Conservation (phyloP, 805 yeast species). For the Candida chilensis region DNA sequence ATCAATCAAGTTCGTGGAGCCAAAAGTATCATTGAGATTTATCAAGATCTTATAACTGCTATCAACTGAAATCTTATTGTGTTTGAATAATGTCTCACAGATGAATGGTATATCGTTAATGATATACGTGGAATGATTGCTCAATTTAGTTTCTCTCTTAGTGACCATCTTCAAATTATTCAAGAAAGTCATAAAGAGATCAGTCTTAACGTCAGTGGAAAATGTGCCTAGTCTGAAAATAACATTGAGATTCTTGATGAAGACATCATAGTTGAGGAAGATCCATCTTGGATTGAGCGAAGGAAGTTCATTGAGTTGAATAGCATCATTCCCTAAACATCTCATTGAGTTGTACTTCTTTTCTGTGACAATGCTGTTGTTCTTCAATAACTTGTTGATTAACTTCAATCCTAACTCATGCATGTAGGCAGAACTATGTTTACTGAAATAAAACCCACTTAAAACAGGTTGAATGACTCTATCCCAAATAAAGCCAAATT, state of each 20-base stretch:
- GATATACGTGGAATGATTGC: slow-evolving; percentile 20
- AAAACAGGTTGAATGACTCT: slow-evolving; percentile 20
- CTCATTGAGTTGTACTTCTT: slow-evolving; percentile 14
- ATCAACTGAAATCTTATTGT: slow-evolving; percentile 9
- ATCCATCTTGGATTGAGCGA: slow-evolving; percentile 25
- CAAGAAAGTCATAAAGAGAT: slow-evolving; percentile 13
- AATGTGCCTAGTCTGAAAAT: slow-evolving; percentile 14
- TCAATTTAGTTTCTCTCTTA: slow-evolving; percentile 17
- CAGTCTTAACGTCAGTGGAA: slow-evolving; percentile 13
- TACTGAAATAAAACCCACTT: slow-evolving; percentile 20
- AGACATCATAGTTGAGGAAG: slow-evolving; percentile 16
- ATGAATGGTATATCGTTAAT: slow-evolving; percentile 19
- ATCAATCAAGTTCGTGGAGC: slow-evolving; percentile 11
- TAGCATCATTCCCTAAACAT: slow-evolving; percentile 20
- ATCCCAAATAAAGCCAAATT: slow-evolving; percentile 26
- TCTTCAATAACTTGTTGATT: slow-evolving; percentile 14
- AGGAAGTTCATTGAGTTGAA: slow-evolving; percentile 17
- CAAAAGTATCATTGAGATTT: slow-evolving; percentile 22
- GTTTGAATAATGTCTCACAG: slow-evolving; percentile 12
- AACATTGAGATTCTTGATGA: slow-evolving; percentile 14
- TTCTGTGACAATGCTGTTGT: slow-evolving; percentile 9
- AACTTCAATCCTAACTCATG: slow-evolving; percentile 19
- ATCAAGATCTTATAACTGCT: slow-evolving; percentile 13
- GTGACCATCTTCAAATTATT: slow-evolving; percentile 14
- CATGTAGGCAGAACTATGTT: slow-evolving; percentile 11